These are phyloP conservation scores for Achaetomium macrosporum DNA, from an alignment of 2,329 filamentous ascomycete species.

Conservation along the genomic window DNA sequence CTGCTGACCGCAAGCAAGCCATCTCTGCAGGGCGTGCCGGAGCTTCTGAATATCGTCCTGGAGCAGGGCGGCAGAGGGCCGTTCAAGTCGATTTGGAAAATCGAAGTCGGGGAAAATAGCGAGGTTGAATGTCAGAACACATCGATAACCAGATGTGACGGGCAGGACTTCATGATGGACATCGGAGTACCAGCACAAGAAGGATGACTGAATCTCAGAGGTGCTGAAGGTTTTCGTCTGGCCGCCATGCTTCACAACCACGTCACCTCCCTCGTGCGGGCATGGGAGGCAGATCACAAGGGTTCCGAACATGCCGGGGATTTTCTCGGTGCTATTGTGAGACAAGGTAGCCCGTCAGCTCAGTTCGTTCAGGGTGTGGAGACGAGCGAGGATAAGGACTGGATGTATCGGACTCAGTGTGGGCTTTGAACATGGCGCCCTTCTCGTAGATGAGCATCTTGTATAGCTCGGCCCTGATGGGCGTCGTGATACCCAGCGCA, in stretches of 20 bases:
- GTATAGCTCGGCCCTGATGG: constrained; percentile 34
- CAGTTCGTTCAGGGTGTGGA: too few relatives aligned
- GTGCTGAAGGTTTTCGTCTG: constrained; percentile 31
- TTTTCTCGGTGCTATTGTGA: constrained; percentile 37
- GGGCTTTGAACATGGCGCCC: constrained; percentile 43
- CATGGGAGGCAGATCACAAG: constrained; percentile 45
- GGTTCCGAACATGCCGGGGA: constrained; percentile 44
- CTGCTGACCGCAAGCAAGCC: constrained; percentile 19
- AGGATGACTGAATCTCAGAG: constrained; percentile 21
- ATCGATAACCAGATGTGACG: constrained; percentile 42
- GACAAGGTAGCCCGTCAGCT: background rate
- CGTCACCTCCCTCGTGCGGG: constrained; percentile 40
- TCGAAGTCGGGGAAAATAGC: constrained; percentile 18
- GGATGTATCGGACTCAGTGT: constrained; percentile 33
- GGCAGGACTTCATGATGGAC: constrained; percentile 46
- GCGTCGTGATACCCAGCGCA: constrained; percentile 30
- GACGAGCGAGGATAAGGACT: background rate
- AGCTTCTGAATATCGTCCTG: constrained; percentile 14
- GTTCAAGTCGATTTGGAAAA: background rate
- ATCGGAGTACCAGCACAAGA: constrained; percentile 43
- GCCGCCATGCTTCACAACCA: constrained; percentile 36
- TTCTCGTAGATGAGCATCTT: constrained; percentile 47
- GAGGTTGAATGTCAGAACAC: constrained; percentile 50
- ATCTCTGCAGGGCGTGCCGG: constrained; percentile 24
- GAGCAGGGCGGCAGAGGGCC: constrained; percentile 22